Evolutionary conservation across 768 basidiomycete species (phyloP).

Genomic region (Pleurotus eryngii): DNA sequence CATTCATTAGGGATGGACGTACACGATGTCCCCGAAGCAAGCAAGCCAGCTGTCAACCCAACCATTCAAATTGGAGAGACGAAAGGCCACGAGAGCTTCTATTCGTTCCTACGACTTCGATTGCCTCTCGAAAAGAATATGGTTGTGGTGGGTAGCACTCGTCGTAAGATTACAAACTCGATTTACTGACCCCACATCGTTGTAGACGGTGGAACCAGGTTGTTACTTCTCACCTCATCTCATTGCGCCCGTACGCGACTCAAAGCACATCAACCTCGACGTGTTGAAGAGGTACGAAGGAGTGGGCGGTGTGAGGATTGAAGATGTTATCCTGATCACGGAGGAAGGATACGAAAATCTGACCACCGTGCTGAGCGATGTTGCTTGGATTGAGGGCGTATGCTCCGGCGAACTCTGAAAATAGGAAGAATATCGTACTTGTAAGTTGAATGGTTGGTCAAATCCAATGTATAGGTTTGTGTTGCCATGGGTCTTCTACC

Average conservation of each 20-base stretch:
- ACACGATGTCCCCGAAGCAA: conserved; percentile 84
- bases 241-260: conserved; percentile 32
- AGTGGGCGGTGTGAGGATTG: conserved; percentile 92
- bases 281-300: conserved; percentile 68
- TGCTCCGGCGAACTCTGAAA: conserved; percentile 61
- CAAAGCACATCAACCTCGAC: conserved; percentile 19
- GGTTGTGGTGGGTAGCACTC: conserved; percentile 67
- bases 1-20: conserved; percentile 81
- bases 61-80: conserved; percentile 36
- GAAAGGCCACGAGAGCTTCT: conserved; percentile 60
- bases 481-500: no score
- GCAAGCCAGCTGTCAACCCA: conserved; percentile 60
- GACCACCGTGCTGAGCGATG: conserved; percentile 81
- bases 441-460: no score
- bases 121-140: conserved; percentile 72
- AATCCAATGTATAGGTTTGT: no score
- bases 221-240: conserved; percentile 83
- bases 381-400: conserved; percentile 77
- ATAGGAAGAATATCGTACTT: no score
- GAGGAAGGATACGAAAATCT: conserved; percentile 75
- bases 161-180: neutral
- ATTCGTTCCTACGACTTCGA: conserved; percentile 76
- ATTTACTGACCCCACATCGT: neutral
- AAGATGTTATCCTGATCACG: conserved; percentile 86
- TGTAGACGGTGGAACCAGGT: conserved; percentile 87